Evolutionary conservation across 1,284 basidiomycete species (phyloP).

Genomic region (Leccinum pachyderme): DNA sequence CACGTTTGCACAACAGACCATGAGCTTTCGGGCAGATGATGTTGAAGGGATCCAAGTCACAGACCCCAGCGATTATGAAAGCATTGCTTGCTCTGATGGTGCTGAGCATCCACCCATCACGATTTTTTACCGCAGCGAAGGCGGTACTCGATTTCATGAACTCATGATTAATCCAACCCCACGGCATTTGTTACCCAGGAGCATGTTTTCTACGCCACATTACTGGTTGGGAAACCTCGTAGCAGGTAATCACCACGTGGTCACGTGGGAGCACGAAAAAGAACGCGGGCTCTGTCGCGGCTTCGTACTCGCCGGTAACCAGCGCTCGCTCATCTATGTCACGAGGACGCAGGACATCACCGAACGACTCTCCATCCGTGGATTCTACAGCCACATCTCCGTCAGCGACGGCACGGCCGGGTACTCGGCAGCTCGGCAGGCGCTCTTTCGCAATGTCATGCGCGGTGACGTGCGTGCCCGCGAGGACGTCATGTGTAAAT

Average conservation of each 20-base stretch:
- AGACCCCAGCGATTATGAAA: slow-evolving; percentile 43
- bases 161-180: slow-evolving; percentile 39
- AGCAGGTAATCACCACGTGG: slow-evolving; percentile 26
- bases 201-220: slow-evolving; percentile 25
- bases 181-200: slow-evolving; percentile 22
- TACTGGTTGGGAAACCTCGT: slow-evolving; percentile 29
- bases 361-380: slow-evolving; percentile 34
- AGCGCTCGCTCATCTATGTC: slow-evolving; percentile 49
- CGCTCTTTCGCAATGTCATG: slow-evolving; percentile 20
- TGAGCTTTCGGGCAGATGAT: slow-evolving; percentile 28
- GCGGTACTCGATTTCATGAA: slow-evolving; percentile 37
- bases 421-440: slow-evolving; percentile 18
- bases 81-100: slow-evolving; percentile 32
- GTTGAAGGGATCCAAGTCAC: slow-evolving; percentile 49
- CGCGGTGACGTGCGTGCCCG: slow-evolving; percentile 17
- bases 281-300: slow-evolving; percentile 28
- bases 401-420: slow-evolving; percentile 14
- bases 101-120: slow-evolving; percentile 50
- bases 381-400: slow-evolving; percentile 35
- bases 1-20: slow-evolving; percentile 18
- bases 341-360: slow-evolving; percentile 35
- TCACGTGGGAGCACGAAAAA: slow-evolving; percentile 33
- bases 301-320: slow-evolving; percentile 46
- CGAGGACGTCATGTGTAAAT: slow-evolving; percentile 24
- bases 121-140: slow-evolving; percentile 41